These are phyloP conservation scores for Heterobasidion irregulare DNA, from an alignment of 1,284 basidiomycete genomes.

Conservation along the genomic window DNA sequence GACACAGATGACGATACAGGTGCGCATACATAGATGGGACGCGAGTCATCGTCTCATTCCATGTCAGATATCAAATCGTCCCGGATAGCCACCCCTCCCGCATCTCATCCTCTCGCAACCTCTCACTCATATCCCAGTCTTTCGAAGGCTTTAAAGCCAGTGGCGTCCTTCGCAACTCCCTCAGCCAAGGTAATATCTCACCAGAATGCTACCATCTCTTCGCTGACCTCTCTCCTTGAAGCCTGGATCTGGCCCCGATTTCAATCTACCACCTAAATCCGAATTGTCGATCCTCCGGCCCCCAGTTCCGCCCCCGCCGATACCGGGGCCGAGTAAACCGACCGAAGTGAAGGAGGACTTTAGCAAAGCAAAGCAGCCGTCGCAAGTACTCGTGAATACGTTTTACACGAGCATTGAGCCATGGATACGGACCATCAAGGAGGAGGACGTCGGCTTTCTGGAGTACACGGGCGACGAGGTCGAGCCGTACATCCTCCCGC, in stretches of 20 bases:
- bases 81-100: conserved; percentile 47
- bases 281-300: conserved; percentile 60
- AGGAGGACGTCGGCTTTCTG: conserved; percentile 88
- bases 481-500: conserved; percentile 80
- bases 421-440: conserved; percentile 77
- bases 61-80: conserved; percentile 39
- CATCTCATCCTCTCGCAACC: conserved; percentile 25
- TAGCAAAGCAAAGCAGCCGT: conserved; percentile 69
- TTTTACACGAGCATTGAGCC: conserved; percentile 84
- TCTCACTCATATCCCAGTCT: conserved; percentile 22
- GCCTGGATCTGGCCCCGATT: conserved; percentile 44
- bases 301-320: conserved; percentile 56
- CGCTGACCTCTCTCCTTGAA: conserved; percentile 15
- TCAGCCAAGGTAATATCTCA: conserved; percentile 39
- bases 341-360: conserved; percentile 82
- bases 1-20: conserved; percentile 65
- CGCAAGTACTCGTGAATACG: conserved; percentile 58
- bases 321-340: conserved; percentile 73
- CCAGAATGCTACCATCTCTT: not conserved
- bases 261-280: conserved; percentile 38
- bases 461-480: conserved; percentile 84
- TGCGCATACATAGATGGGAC: conserved; percentile 16
- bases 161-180: conserved; percentile 30
- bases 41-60: not conserved
- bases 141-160: conserved; percentile 44